Conservation (phyloP, 1,284 basidiomycete species). For the Tilletia indica region DNA sequence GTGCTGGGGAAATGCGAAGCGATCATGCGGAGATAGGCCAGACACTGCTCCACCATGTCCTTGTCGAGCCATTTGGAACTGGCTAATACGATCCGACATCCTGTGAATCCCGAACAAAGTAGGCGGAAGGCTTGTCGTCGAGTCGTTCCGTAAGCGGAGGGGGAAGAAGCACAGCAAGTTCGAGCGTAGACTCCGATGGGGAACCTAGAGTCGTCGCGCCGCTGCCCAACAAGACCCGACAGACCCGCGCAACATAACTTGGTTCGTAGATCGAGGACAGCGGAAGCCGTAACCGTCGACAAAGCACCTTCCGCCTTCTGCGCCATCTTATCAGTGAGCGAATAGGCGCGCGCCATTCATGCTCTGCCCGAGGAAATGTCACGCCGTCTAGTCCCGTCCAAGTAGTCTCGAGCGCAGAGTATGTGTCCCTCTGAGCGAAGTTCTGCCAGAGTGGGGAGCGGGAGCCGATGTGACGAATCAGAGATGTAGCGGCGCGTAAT, state of each 20-base stretch:
- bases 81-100: not conserved
- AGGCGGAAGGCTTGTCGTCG: not conserved
- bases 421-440: not conserved
- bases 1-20: not conserved
- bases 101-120: not conserved
- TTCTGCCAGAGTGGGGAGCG: not conserved
- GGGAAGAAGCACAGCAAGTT: not conserved
- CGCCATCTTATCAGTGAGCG: not conserved
- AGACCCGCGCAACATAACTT: not conserved
- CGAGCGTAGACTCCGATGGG: not conserved
- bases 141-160: not conserved
- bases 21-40: not conserved
- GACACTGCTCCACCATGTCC: not conserved
- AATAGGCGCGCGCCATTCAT: not conserved
- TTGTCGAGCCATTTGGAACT: not conserved
- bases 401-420: not conserved
- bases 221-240: not conserved
- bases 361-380: too few relatives aligned
- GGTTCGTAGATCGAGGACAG: not conserved
- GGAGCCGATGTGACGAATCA: not conserved
- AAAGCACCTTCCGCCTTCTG: not conserved
- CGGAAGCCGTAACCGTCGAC: not conserved
- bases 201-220: not conserved
- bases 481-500: not conserved
- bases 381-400: not conserved